phyloP scores from a whole-genome alignment of 768 basidiomycete genomes.

The Candolleomyces aberdarensis region DNA sequence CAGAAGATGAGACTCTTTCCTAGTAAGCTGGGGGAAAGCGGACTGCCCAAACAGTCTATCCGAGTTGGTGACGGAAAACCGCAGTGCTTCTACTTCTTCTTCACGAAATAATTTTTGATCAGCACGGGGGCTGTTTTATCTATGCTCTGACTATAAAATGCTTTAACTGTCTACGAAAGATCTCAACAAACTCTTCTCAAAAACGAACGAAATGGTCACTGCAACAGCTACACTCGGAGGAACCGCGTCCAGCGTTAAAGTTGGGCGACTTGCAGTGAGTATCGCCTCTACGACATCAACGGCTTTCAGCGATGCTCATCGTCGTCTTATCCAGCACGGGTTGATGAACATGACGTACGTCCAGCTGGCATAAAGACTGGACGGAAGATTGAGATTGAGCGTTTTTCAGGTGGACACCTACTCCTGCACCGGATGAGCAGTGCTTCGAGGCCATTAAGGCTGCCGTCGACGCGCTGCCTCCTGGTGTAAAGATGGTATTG shows the following conservation, averaged over 20 bases:
- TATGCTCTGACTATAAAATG: no score
- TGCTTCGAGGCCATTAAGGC: constrained; percentile 63
- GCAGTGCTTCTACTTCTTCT: no score
- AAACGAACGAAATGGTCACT: not conserved
- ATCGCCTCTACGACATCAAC: no score
- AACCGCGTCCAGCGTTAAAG: not conserved
- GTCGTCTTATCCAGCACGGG: constrained; percentile 10
- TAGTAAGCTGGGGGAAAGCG: no score
- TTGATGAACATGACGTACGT: constrained; percentile 17
- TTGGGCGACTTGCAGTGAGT: constrained; percentile 2
- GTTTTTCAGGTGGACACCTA: constrained; percentile 34
- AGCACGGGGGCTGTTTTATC: no score
- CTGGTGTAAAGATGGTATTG: constrained; percentile 45
- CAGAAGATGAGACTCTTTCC: no score
- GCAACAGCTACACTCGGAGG: constrained; percentile 7
- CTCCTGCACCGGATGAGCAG: constrained; percentile 50
- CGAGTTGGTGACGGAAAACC: no score
- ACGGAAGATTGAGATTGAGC: not conserved
- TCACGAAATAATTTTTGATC: no score
- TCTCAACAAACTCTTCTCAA: not conserved
- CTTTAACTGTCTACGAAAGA: no score
- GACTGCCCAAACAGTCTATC: no score
- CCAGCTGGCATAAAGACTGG: not conserved
- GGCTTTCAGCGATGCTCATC: not conserved
- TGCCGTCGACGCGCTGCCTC: constrained; percentile 39